Conservation (phyloP, 495 filamentous ascomycete species). For the Xanthoparmelia taractica region DNA sequence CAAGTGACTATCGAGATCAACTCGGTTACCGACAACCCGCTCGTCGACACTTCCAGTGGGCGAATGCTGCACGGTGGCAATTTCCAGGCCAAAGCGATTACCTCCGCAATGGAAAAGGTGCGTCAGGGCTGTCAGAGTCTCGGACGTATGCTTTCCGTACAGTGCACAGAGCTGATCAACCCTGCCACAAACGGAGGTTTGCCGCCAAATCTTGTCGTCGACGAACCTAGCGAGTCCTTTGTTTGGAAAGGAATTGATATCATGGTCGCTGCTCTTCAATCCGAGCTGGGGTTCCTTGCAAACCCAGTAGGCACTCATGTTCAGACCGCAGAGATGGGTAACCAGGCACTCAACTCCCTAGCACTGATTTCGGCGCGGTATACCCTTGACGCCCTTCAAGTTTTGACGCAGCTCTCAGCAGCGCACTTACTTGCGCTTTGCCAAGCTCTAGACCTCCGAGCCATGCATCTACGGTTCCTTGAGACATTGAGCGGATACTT, state of each 20-base stretch:
- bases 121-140: slow-evolving; percentile 44
- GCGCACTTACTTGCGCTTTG: slow-evolving; percentile 45
- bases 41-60: slow-evolving; percentile 48
- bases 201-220: slow-evolving; percentile 48
- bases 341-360: slow-evolving; percentile 54
- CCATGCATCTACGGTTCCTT: too few relatives aligned
- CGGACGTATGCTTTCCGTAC: slow-evolving; percentile 50
- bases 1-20: slow-evolving; percentile 52
- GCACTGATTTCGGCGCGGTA: slow-evolving; percentile 52
- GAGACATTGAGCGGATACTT: slow-evolving; percentile 3
- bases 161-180: slow-evolving; percentile 52
- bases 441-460: slow-evolving; percentile 36
- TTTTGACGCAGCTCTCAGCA: slow-evolving; percentile 46
- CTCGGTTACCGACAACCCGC: slow-evolving; percentile 56
- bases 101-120: slow-evolving; percentile 55
- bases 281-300: slow-evolving; percentile 49
- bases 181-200: slow-evolving; percentile 46
- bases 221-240: slow-evolving; percentile 49
- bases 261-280: slow-evolving; percentile 52
- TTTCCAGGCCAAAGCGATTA: slow-evolving; percentile 53
- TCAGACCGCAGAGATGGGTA: slow-evolving; percentile 51
- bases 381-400: slow-evolving; percentile 45
- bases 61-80: slow-evolving; percentile 54
- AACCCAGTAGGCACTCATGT: slow-evolving; percentile 50
- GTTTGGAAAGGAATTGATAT: slow-evolving; percentile 54